phyloP scores from a whole-genome alignment of 2,329 filamentous ascomycete species.

The Nannizzia gypsea region DNA sequence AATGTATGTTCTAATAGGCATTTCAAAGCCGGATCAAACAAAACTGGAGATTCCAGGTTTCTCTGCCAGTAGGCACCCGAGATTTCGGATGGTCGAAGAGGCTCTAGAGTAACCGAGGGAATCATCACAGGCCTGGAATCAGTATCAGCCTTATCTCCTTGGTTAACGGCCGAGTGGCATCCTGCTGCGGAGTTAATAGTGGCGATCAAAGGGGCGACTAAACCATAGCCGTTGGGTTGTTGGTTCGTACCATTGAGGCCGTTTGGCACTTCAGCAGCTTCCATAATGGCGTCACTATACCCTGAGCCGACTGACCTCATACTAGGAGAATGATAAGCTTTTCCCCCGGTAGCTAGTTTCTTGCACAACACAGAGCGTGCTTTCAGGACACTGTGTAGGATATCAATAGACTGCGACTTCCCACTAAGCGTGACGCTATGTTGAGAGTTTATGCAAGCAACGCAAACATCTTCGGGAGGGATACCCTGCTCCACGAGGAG shows the following conservation, averaged over 20 bases:
- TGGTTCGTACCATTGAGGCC: background rate
- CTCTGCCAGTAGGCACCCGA: too few relatives aligned
- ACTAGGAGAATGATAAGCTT: constrained; percentile 20
- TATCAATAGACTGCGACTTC: constrained; percentile 10
- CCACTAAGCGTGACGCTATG: constrained; percentile 28
- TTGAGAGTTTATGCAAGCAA: constrained; percentile 30
- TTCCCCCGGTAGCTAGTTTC: constrained; percentile 19
- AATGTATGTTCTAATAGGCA: background rate
- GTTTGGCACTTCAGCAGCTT: background rate
- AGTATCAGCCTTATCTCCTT: background rate
- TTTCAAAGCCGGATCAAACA: background rate
- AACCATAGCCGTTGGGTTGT: background rate
- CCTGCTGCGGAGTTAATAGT: background rate
- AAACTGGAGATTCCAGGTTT: too few relatives aligned
- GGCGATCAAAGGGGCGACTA: background rate
- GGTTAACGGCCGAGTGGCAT: background rate
- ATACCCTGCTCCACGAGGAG: constrained; percentile 4
- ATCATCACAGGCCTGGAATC: background rate
- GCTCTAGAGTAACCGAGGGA: background rate
- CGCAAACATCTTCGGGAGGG: constrained; percentile 6
- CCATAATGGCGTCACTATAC: constrained; percentile 11
- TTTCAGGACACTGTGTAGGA: too few relatives aligned
- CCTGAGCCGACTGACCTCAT: constrained; percentile 15
- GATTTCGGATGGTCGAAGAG: too few relatives aligned
- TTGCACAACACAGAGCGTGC: constrained; percentile 14